These are phyloP conservation scores for Flaveria brownii DNA, from an alignment of 129 eudicot species.

Conservation along the genomic window DNA sequence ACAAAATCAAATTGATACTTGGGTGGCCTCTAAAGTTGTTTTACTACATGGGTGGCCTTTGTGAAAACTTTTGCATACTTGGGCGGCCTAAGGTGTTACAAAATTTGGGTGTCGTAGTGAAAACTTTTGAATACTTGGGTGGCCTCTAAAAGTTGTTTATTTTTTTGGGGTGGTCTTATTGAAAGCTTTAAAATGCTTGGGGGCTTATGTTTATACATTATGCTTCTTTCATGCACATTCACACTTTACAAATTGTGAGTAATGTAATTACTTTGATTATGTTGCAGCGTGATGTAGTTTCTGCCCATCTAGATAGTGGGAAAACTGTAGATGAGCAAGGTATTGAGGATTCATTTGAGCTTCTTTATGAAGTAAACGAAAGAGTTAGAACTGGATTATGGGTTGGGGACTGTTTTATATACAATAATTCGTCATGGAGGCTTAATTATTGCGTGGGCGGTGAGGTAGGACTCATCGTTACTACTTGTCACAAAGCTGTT, in stretches of 20 bases:
- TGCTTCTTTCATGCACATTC: background rate
- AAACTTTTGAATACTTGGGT: background rate
- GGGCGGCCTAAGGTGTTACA: no score
- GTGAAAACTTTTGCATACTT: no score
- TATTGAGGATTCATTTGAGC: constrained; percentile 83
- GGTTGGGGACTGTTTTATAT: constrained; percentile 97
- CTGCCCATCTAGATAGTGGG: constrained; percentile 84
- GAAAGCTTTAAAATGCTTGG: no score
- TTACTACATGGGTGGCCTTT: background rate
- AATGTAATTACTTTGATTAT: constrained; percentile 16
- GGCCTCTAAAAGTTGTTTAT: background rate
- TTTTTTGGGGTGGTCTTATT: no score
- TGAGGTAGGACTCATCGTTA: constrained; percentile 57
- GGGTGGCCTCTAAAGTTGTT: background rate
- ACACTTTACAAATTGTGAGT: background rate
- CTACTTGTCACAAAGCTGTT: background rate
- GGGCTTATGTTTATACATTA: no score
- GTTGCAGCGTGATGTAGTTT: constrained; percentile 86
- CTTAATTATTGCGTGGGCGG: constrained; percentile 98
- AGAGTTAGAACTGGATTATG: constrained; percentile 92
- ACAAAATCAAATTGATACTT: background rate
- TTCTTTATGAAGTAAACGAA: constrained; percentile 78
- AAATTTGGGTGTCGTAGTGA: background rate
- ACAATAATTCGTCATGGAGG: constrained; percentile 92
- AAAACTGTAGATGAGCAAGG: constrained; percentile 87